These are phyloP conservation scores for Phytophthora multivora DNA, from an alignment of 352 stramenopile genomes.

Conservation along the genomic window DNA sequence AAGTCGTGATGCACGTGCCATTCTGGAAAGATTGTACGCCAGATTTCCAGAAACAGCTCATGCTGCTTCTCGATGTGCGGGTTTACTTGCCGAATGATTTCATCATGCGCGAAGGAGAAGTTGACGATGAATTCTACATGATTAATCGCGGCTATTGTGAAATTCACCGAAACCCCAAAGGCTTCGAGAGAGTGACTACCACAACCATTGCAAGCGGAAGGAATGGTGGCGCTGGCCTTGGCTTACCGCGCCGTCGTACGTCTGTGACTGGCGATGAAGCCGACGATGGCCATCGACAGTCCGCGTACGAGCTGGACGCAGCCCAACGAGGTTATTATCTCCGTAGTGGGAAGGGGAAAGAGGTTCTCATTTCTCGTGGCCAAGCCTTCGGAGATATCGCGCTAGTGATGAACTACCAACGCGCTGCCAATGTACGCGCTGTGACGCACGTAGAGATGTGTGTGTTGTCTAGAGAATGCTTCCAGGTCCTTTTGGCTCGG, in stretches of 20 bases:
- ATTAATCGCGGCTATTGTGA: constrained; percentile 69
- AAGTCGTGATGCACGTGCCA: constrained; percentile 62
- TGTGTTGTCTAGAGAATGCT: constrained; percentile 42
- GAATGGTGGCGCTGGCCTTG: constrained; percentile 3
- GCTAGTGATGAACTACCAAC: constrained; percentile 60
- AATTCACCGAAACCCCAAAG: constrained; percentile 27
- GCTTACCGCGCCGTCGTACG: constrained; percentile 7
- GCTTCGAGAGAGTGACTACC: constrained; percentile 36
- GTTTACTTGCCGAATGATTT: constrained; percentile 81
- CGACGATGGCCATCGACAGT: constrained; percentile 17
- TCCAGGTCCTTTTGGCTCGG: constrained; percentile 41
- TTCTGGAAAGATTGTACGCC: constrained; percentile 58
- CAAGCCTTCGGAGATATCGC: constrained; percentile 58
- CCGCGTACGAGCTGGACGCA: constrained; percentile 27
- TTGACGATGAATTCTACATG: constrained; percentile 72
- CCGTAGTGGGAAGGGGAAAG: constrained; percentile 3
- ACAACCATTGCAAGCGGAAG: constrained; percentile 6
- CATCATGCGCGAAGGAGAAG: constrained; percentile 63
- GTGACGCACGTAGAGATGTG: constrained; percentile 63
- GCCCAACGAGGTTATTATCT: constrained; percentile 23
- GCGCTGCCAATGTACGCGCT: constrained; percentile 46
- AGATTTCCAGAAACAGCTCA: constrained; percentile 74
- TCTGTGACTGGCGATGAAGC: constrained; percentile 1
- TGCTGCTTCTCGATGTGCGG: constrained; percentile 55
- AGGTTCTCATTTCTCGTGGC: constrained; percentile 24